A percentile compares a stretch with the other conserved stretches of the same genome.
Evolutionary conservation across 768 basidiomycete species (phyloP).

Genomic region (Clavaria fumosa): DNA sequence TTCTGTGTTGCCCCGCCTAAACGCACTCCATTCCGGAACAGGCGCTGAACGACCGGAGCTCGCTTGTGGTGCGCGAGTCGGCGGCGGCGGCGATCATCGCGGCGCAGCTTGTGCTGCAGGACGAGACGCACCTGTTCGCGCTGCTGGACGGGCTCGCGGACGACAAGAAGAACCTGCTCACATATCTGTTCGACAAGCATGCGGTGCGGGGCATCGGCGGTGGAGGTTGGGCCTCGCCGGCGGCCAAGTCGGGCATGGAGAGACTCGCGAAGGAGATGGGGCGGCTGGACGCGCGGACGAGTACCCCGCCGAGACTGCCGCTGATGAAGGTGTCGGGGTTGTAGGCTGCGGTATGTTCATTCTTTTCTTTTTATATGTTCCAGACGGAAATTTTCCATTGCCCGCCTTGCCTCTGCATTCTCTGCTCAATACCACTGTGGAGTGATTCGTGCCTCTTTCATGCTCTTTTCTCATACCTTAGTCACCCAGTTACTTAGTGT

Average conservation of each 20-base stretch:
- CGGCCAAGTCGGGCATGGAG: constrained; percentile 37
- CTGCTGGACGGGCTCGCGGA: constrained; percentile 74
- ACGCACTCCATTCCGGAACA: constrained; percentile 15
- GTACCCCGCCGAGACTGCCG: constrained; percentile 40
- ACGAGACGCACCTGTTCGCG: constrained; percentile 71
- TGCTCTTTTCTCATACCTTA: too few relatives aligned
- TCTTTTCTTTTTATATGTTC: constrained; percentile 5
- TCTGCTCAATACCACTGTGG: too few relatives aligned
- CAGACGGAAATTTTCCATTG: too few relatives aligned
- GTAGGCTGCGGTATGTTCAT: too few relatives aligned
- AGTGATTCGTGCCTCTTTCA: too few relatives aligned
- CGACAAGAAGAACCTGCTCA: constrained; percentile 80
- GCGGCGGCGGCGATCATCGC: constrained; percentile 74
- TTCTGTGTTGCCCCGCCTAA: background rate
- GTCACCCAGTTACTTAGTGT: too few relatives aligned
- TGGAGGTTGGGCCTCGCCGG: constrained; percentile 27
- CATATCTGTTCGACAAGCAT: constrained; percentile 83
- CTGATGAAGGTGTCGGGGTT: constrained; percentile 5
- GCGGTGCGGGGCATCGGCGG: constrained; percentile 52
- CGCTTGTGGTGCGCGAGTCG: constrained; percentile 70
- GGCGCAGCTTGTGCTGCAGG: constrained; percentile 66
- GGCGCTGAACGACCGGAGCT: constrained; percentile 57
- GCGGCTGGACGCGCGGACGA: constrained; percentile 63
- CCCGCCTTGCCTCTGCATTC: too few relatives aligned
- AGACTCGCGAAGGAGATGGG: constrained; percentile 70